A percentile compares a stretch with the other conserved stretches of the same genome.
phyloP scores from a whole-genome alignment of 2,329 filamentous ascomycete genomes.

The Pseudogymnoascus sp. region DNA sequence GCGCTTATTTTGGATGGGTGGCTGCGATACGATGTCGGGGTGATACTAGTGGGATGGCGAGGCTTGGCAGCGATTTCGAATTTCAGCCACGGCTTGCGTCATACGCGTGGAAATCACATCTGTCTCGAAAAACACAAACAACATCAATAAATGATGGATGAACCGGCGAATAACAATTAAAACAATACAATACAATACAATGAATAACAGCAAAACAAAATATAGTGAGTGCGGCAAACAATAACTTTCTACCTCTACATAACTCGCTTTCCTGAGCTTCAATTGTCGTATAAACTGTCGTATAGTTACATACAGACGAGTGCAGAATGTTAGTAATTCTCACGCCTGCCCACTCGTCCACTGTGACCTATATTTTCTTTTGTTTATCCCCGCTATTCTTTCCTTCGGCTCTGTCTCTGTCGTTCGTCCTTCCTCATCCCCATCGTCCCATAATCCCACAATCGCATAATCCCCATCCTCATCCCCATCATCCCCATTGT shows the following conservation, averaged over 20 bases:
- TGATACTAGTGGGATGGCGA: background rate
- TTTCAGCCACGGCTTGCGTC: conserved; percentile 1
- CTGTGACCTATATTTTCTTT: background rate
- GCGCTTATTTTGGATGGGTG: background rate
- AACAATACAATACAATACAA: background rate
- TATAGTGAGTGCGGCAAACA: background rate
- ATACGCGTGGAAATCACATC: background rate
- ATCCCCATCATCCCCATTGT: background rate
- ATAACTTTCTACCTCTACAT: background rate
- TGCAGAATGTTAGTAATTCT: background rate
- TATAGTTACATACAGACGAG: too few relatives aligned
- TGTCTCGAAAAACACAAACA: too few relatives aligned
- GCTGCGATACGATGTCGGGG: background rate
- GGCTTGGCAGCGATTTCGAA: background rate
- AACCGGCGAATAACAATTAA: background rate
- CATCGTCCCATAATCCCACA: background rate
- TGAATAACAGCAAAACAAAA: background rate
- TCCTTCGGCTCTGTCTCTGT: background rate
- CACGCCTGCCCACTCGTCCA: background rate
- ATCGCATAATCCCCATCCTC: background rate
- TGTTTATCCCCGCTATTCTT: background rate
- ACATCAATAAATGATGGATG: too few relatives aligned
- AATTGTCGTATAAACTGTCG: background rate
- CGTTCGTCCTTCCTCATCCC: background rate
- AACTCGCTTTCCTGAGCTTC: background rate